A percentile compares a stretch with the other conserved stretches of the same genome.
phyloP scores from a whole-genome alignment of 2,329 filamentous ascomycete species.

The Colletotrichum navitas region DNA sequence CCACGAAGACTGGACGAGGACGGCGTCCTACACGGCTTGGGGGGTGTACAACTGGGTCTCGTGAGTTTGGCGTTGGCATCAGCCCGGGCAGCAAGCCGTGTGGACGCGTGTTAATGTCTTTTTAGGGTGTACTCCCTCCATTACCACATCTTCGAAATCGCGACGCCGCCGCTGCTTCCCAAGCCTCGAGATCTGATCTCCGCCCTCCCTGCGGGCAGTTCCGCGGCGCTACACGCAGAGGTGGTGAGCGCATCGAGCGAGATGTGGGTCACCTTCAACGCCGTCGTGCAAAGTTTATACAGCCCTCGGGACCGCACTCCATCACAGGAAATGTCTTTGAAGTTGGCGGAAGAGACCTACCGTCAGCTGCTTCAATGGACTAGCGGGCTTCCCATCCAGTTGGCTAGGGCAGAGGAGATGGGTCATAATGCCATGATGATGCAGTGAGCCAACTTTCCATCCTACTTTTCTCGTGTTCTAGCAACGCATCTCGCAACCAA shows the following conservation, averaged over 20 bases:
- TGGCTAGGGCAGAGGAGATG: conserved; percentile 1
- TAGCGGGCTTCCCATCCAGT: not conserved
- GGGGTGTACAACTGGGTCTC: conserved; percentile 45
- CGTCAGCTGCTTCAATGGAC: conserved; percentile 21
- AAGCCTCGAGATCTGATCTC: conserved; percentile 1
- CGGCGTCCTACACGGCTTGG: conserved; percentile 49
- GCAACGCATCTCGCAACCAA: not conserved
- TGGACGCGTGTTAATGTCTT: not conserved
- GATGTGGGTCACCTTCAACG: conserved; percentile 17
- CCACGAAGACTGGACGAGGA: conserved; percentile 9
- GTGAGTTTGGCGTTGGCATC: not conserved
- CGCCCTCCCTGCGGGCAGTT: too few relatives aligned
- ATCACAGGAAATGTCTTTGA: not conserved
- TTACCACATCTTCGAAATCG: conserved; percentile 24
- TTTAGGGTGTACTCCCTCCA: conserved; percentile 17
- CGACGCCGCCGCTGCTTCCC: conserved; percentile 22
- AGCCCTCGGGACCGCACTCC: too few relatives aligned
- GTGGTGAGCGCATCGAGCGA: conserved; percentile 16
- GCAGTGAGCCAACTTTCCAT: conserved; percentile 11
- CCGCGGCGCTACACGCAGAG: not conserved
- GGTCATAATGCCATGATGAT: conserved; percentile 21
- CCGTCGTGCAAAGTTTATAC: not conserved
- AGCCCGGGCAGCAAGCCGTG: too few relatives aligned
- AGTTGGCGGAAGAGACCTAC: conserved; percentile 17
- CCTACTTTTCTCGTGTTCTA: not conserved